Evolutionary conservation across 2,329 filamentous ascomycete species (phyloP).

Genomic region (Colletotrichum ledebouriae): DNA sequence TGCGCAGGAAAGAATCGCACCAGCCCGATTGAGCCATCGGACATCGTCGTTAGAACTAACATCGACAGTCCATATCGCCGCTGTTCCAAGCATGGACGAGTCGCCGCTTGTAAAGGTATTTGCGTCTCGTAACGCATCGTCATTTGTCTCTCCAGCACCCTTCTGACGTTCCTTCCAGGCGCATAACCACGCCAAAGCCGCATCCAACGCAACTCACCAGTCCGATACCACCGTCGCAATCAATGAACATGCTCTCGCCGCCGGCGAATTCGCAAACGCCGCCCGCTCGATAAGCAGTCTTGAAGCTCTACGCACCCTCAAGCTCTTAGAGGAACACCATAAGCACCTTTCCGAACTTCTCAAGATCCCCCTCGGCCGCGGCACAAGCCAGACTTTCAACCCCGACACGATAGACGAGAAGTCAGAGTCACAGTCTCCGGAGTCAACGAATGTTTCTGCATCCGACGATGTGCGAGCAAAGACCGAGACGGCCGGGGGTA

Average conservation of each 20-base stretch:
- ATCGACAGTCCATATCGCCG: slow-evolving; percentile 10
- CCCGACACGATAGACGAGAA: slow-evolving; percentile 55
- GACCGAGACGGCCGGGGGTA: slow-evolving; percentile 40
- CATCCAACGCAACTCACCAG: slow-evolving; percentile 80
- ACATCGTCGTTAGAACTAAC: slow-evolving; percentile 13
- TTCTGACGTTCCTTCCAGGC: slow-evolving; percentile 65
- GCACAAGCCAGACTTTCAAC: slow-evolving; percentile 54
- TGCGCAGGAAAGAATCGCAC: neutral
- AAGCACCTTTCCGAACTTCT: slow-evolving; percentile 85
- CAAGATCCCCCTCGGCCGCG: slow-evolving; percentile 73
- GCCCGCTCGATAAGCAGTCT: slow-evolving; percentile 76
- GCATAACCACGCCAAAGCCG: slow-evolving; percentile 89
- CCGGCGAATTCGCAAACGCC: slow-evolving; percentile 88
- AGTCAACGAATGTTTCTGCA: slow-evolving; percentile 10
- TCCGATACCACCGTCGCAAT: slow-evolving; percentile 84
- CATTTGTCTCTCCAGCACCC: neutral
- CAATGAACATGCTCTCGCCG: slow-evolving; percentile 88
- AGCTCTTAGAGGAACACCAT: slow-evolving; percentile 90
- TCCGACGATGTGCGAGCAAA: slow-evolving; percentile 44
- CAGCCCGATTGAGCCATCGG: neutral
- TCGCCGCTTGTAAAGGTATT: slow-evolving; percentile 75
- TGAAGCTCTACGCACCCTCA: slow-evolving; percentile 86
- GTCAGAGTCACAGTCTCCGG: slow-evolving; percentile 44
- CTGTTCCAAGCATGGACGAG: slow-evolving; percentile 70
- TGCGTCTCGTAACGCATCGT: slow-evolving; percentile 47